A percentile compares a stretch with the other conserved stretches of the same genome.
Evolutionary conservation across 352 stramenopile species (phyloP).

Genomic region (Phytophthora foliorum): DNA sequence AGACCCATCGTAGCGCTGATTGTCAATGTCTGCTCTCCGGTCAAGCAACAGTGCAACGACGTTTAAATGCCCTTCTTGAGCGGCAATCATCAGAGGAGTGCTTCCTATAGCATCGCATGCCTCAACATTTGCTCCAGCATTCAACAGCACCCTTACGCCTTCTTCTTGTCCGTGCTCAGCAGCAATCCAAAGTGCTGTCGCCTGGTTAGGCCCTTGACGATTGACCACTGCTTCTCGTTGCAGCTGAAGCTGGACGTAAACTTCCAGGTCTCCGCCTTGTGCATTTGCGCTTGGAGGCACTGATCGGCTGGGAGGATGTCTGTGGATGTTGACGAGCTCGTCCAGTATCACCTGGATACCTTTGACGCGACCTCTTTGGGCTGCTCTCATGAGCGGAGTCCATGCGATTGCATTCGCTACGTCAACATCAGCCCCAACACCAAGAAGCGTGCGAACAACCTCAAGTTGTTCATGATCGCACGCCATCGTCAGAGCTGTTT

Average conservation of each 20-base stretch:
- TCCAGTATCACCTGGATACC: slow-evolving; percentile 32
- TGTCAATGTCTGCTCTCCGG: slow-evolving; percentile 17
- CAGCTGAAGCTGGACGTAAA: slow-evolving; percentile 20
- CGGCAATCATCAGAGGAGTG: slow-evolving; percentile 22
- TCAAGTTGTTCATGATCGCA: slow-evolving; percentile 27
- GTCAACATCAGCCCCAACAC: slow-evolving; percentile 33
- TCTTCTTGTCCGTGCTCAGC: slow-evolving; percentile 22
- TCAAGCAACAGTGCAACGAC: slow-evolving; percentile 23
- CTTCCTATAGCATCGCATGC: slow-evolving; percentile 13
- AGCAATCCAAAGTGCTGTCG: slow-evolving; percentile 29
- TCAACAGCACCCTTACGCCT: slow-evolving; percentile 17
- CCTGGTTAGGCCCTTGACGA: slow-evolving; percentile 19
- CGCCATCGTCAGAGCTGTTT: slow-evolving; percentile 31
- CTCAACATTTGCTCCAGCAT: slow-evolving; percentile 23
- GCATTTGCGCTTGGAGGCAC: not conserved
- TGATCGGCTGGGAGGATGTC: not conserved
- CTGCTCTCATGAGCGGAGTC: slow-evolving; percentile 39
- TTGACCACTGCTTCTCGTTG: slow-evolving; percentile 21
- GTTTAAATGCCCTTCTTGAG: slow-evolving; percentile 19
- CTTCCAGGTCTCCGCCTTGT: slow-evolving; percentile 8
- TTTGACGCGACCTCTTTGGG: slow-evolving; percentile 30
- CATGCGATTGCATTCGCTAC: slow-evolving; percentile 26
- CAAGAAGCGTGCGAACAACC: slow-evolving; percentile 27
- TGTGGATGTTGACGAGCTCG: slow-evolving; percentile 28
- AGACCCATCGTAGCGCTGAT: slow-evolving; percentile 18